Percentiles rank a stretch among this genome's conserved stretches.
These are phyloP conservation scores for Apocynum venetum DNA, from an alignment of 257 asterid genomes.

Conservation along the genomic window DNA sequence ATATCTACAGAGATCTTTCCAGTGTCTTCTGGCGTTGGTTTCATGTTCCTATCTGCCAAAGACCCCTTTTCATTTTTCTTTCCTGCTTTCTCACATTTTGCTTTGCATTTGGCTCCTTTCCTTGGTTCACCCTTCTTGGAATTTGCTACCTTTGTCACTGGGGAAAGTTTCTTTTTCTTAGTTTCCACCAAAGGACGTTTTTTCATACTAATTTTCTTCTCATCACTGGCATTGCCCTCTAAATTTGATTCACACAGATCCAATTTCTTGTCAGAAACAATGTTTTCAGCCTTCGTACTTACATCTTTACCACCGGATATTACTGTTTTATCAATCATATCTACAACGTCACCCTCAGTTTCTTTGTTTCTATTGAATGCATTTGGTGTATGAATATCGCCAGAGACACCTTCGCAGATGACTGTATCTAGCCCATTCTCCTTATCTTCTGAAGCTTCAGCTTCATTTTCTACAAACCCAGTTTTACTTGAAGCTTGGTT, in stretches of 20 bases:
- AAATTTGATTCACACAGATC: slow-evolving; percentile 29
- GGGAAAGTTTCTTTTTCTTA: slow-evolving; percentile 17
- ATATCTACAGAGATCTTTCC: slow-evolving; percentile 33
- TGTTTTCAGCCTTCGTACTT: slow-evolving; percentile 26
- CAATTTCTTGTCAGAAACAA: slow-evolving; percentile 23
- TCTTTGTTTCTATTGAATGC: slow-evolving; percentile 21
- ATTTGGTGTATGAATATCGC: slow-evolving; percentile 26
- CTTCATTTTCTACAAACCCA: slow-evolving; percentile 33
- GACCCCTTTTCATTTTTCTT: slow-evolving; percentile 12
- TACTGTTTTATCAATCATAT: slow-evolving; percentile 19
- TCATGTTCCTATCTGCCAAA: slow-evolving; percentile 12
- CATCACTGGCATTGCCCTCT: slow-evolving; percentile 22
- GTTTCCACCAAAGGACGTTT: slow-evolving; percentile 41
- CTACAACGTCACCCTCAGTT: slow-evolving; percentile 14
- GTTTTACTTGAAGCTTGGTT: slow-evolving; percentile 16
- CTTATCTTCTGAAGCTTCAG: slow-evolving; percentile 40
- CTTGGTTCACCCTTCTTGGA: slow-evolving; percentile 24
- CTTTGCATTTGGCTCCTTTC: slow-evolving; percentile 12
- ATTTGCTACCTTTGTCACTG: slow-evolving; percentile 19
- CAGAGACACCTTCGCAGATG: slow-evolving; percentile 15
- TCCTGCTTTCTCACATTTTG: slow-evolving; percentile 9
- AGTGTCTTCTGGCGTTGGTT: slow-evolving; percentile 26
- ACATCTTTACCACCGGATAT: slow-evolving; percentile 22
- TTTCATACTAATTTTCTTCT: slow-evolving; percentile 31
- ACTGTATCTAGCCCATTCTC: slow-evolving; percentile 21